Conservation (phyloP, 148 eudicot genomes). For the Limonium bicolor region DNA sequence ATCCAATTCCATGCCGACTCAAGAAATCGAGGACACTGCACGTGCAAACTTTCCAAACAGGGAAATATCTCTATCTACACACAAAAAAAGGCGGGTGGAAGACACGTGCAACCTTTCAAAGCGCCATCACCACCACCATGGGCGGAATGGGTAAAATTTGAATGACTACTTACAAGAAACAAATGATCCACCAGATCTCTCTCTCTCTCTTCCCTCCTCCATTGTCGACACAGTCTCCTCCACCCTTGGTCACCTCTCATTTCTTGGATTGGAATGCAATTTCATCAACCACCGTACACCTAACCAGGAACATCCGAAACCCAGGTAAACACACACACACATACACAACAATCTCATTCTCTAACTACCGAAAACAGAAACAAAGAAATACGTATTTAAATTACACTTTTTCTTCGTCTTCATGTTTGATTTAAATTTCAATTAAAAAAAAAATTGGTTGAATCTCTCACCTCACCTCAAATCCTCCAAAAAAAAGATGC, state of each 20-base stretch:
- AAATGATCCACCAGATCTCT: not conserved
- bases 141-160: too few relatives aligned
- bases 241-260: not conserved
- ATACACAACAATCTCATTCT: not conserved
- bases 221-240: not conserved
- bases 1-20: too few relatives aligned
- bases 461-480: too few relatives aligned
- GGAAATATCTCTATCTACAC: too few relatives aligned
- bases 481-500: not conserved
- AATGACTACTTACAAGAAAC: not conserved
- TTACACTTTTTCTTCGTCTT: too few relatives aligned
- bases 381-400: too few relatives aligned
- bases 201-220: not conserved
- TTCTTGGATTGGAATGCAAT: not conserved
- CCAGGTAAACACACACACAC: not conserved
- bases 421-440: too few relatives aligned
- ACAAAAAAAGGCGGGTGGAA: too few relatives aligned
- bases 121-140: too few relatives aligned
- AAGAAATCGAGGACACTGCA: too few relatives aligned
- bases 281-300: not conserved
- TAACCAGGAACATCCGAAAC: not conserved
- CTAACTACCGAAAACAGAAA: not conserved
- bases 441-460: not conserved
- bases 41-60: too few relatives aligned
- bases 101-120: too few relatives aligned